Evolutionary conservation across 2,329 filamentous ascomycete genomes (phyloP), one percentile per base, ranked within the genome.

Genomic region (Fusarium albidum): DNA sequence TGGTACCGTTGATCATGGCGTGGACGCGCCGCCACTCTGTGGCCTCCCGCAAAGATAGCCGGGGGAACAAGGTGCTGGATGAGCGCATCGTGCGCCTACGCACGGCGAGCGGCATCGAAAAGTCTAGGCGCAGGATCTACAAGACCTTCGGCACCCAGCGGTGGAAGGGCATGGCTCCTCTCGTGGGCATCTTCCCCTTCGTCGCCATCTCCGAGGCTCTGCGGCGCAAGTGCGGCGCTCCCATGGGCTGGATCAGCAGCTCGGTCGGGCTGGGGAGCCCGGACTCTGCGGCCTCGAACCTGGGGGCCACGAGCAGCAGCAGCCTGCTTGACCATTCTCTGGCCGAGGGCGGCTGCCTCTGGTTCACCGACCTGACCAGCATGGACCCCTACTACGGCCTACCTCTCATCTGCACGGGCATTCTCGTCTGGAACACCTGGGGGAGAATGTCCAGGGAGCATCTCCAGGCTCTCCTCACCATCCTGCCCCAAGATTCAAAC

Each of bases 351-450:
- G 82, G 83, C 21, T 76, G 74, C 33, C 71, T 85, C 13, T 85
- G 83, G 82, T 84, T 85, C 61, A 71, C 75, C 3, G 79, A 86
- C 58, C 74, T 86, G 18, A 79, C 78, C 7, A 77, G 66, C 26
- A 70, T 78, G 27, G 83, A 86, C 54, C 81, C 83, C 1, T 78
- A 77, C 49, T 72, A 76, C 49, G 67, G 77, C 25, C 74, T 85
- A 0, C 82, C 83, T 3, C 21, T 72, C 9, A 51, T 73, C 31
- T 75, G 70, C 49, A 68, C 69, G 2, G 57, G 56, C 1, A 53
- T 72, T 9, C 49, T 76, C 15, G 67, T 65, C 4, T 64, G 57
- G 46, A 68, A 65, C 17, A 64, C 57, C 3, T 73, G 69, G 70
- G 64, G 61, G 5, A 68, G 56, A 14, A 58, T 75, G 52, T 57